Conservation (phyloP, 108 stramenopile species). For the Cyclostephanos tholiformis region DNA sequence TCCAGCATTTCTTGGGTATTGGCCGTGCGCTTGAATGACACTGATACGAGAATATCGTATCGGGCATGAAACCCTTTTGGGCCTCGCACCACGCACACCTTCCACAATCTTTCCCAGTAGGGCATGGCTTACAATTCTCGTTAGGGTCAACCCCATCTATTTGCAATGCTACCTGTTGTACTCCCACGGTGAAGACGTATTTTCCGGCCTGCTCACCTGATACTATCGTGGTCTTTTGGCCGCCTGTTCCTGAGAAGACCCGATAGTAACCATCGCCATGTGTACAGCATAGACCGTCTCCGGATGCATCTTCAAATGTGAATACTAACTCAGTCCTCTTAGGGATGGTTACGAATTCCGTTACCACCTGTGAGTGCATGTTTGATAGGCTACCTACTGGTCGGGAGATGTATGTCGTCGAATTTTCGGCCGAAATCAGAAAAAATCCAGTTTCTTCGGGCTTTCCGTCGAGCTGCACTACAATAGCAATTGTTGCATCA, state of each 20-base stretch:
- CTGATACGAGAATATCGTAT: constrained; percentile 27
- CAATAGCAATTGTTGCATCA: constrained; percentile 20
- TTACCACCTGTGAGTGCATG: constrained; percentile 13
- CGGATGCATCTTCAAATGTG: constrained; percentile 3
- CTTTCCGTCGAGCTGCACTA: constrained; percentile 26
- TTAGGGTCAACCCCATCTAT: constrained; percentile 23
- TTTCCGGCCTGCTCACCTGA: constrained; percentile 15
- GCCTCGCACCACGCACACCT: constrained; percentile 38
- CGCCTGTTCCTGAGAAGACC: constrained; percentile 23
- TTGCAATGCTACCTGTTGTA: background rate
- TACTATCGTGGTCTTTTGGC: constrained; percentile 22
- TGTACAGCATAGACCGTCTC: constrained; percentile 15
- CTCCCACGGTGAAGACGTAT: constrained; percentile 15
- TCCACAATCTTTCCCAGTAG: constrained; percentile 25
- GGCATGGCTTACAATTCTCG: constrained; percentile 32
- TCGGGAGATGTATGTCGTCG: constrained; percentile 16
- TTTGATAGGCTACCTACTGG: constrained; percentile 29
- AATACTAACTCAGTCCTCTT: constrained; percentile 10
- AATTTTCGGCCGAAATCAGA: constrained; percentile 15
- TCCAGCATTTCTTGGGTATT: constrained; percentile 27
- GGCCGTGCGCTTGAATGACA: constrained; percentile 23
- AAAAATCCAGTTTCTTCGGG: constrained; percentile 34
- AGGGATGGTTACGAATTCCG: constrained; percentile 20
- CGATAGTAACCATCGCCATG: constrained; percentile 30
- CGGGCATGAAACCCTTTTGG: constrained; percentile 23